These are phyloP conservation scores for Neurospora sp. DNA, from an alignment of 495 filamentous ascomycete genomes.

Conservation along the genomic window DNA sequence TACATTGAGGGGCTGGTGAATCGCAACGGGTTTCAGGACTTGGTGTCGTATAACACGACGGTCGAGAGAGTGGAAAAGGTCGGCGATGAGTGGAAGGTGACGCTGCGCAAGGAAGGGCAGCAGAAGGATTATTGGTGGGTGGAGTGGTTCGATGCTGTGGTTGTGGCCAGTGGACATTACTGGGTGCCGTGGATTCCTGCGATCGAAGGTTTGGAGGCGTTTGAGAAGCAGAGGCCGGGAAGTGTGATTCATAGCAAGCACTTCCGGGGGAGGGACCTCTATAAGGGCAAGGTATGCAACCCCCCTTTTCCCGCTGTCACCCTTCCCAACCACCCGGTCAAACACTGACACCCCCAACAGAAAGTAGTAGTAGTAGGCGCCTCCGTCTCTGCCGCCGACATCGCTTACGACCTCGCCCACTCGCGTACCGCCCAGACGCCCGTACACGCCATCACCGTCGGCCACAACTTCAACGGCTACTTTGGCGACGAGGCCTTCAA, in stretches of 20 bases:
- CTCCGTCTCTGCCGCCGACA: constrained; percentile 63
- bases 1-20: constrained; percentile 24
- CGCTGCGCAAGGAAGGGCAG: constrained; percentile 20
- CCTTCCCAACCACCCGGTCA: too few relatives aligned
- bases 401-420: constrained; percentile 54
- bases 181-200: constrained; percentile 56
- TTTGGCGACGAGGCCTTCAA: constrained; percentile 43
- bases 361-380: constrained; percentile 59
- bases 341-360: too few relatives aligned
- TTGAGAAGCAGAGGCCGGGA: constrained; percentile 33
- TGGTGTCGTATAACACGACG: constrained; percentile 28
- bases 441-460: constrained; percentile 22
- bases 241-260: constrained; percentile 57
- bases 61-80: constrained; percentile 27
- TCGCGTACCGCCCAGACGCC: constrained; percentile 18
- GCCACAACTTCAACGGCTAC: constrained; percentile 36
- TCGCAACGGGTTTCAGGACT: constrained; percentile 24
- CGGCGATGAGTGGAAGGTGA: constrained; percentile 26
- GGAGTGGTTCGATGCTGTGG: constrained; percentile 55
- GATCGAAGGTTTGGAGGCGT: constrained; percentile 40
- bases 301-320: neutral
- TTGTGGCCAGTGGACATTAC: constrained; percentile 66
- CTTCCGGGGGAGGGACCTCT: constrained; percentile 47
- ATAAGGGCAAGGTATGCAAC: constrained; percentile 39
- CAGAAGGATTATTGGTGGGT: constrained; percentile 29